Conservation (phyloP, 441 rosid species). For the Gossypium aridum region DNA sequence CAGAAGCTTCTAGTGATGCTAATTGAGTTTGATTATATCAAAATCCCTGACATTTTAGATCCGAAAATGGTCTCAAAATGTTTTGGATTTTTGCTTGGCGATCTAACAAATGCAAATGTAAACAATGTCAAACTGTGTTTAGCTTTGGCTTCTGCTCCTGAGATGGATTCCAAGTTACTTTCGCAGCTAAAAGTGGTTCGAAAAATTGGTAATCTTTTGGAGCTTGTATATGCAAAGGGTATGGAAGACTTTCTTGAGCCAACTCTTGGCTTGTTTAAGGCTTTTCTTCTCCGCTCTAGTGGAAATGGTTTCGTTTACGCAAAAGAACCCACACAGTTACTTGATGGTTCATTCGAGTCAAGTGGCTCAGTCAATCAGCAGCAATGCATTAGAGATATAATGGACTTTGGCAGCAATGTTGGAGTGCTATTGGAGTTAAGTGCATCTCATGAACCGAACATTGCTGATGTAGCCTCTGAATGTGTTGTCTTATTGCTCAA, state of each 20-base stretch:
- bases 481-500: conserved; percentile 63
- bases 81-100: conserved; percentile 87
- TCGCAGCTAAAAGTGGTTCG: conserved; percentile 80
- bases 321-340: conserved; percentile 58
- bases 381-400: conserved; percentile 60
- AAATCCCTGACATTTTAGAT: conserved; percentile 70
- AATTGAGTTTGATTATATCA: conserved; percentile 64
- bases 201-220: conserved; percentile 83
- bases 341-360: conserved; percentile 40
- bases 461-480: conserved; percentile 76
- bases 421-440: conserved; percentile 62
- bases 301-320: conserved; percentile 42
- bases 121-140: conserved; percentile 86
- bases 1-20: conserved; percentile 98
- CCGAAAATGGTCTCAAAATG: conserved; percentile 84
- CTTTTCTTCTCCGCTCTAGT: conserved; percentile 66
- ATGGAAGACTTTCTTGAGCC: conserved; percentile 98
- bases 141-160: conserved; percentile 91
- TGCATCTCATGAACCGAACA: conserved; percentile 34
- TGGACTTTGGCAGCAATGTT: conserved; percentile 65
- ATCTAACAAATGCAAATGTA: conserved; percentile 82
- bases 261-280: conserved; percentile 70
- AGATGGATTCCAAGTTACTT: conserved; percentile 84
- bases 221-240: conserved; percentile 71
- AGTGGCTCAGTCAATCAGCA: conserved; percentile 40